These are phyloP conservation scores for Cladosporium sphaerospermum DNA, from an alignment of 2,329 filamentous ascomycete genomes.

Conservation along the genomic window DNA sequence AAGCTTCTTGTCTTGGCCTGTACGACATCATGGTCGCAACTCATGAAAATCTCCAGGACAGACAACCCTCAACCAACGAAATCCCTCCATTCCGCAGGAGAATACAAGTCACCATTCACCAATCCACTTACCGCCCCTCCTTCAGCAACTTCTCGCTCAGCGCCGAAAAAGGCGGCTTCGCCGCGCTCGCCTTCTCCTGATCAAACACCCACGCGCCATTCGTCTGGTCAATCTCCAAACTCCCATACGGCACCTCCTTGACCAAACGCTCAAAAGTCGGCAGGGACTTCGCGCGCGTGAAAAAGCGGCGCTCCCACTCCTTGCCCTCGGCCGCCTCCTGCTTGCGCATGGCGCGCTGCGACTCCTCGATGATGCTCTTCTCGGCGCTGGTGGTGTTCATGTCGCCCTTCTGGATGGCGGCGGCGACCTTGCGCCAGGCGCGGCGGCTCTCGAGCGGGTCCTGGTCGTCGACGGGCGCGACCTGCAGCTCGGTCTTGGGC, in stretches of 20 bases:
- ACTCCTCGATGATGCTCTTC: slow-evolving; percentile 85
- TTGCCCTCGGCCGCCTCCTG: slow-evolving; percentile 68
- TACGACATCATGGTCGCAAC: slow-evolving; percentile 2
- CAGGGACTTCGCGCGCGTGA: slow-evolving; percentile 44
- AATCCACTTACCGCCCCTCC: slow-evolving; percentile 12
- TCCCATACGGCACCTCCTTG: slow-evolving; percentile 35
- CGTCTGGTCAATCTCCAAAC: slow-evolving; percentile 57
- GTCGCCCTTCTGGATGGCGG: slow-evolving; percentile 72
- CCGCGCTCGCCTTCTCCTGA: slow-evolving; percentile 41
- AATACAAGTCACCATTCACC: neutral
- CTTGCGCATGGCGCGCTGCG: slow-evolving; percentile 70
- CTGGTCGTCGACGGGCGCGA: slow-evolving; percentile 70
- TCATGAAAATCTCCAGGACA: neutral
- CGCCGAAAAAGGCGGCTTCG: slow-evolving; percentile 25
- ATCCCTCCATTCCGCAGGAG: too few relatives aligned
- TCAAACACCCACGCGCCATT: slow-evolving; percentile 67
- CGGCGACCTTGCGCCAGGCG: slow-evolving; percentile 81
- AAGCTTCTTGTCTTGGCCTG: too few relatives aligned
- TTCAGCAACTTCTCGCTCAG: slow-evolving; percentile 21
- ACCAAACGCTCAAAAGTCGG: slow-evolving; percentile 45
- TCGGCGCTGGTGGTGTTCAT: slow-evolving; percentile 73
- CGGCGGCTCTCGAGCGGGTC: slow-evolving; percentile 81
- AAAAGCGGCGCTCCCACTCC: slow-evolving; percentile 80
- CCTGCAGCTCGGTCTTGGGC: slow-evolving; percentile 58
- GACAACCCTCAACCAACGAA: neutral